Evolutionary conservation across 257 asterid species (phyloP).

Genomic region (Echites panduratus): DNA sequence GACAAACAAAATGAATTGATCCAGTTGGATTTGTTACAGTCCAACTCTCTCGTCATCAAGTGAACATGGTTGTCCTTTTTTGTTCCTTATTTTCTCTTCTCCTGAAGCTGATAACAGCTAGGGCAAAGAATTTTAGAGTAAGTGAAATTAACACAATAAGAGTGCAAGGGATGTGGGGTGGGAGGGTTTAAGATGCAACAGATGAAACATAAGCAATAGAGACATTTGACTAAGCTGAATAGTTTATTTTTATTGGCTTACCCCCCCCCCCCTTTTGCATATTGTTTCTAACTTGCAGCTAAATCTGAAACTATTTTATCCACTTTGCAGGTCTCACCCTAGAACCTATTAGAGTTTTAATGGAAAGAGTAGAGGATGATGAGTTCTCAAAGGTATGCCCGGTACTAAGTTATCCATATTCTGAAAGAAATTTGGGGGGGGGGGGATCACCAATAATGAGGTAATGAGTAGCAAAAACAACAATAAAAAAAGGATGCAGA

Average conservation of each 20-base stretch:
- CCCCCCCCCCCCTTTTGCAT: not conserved
- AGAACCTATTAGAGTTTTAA: conserved; percentile 73
- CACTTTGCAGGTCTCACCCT: conserved; percentile 61
- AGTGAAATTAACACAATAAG: not conserved
- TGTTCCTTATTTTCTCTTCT: not conserved
- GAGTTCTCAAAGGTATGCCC: conserved; percentile 62
- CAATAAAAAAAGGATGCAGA: not conserved
- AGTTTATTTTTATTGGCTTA: not conserved
- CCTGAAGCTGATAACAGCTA: not conserved
- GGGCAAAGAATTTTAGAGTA: not conserved
- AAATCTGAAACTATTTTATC: not conserved
- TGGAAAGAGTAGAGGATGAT: conserved; percentile 70
- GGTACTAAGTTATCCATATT: conserved; percentile 15
- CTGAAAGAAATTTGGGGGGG: not conserved
- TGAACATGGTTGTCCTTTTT: not conserved
- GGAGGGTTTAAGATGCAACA: not conserved
- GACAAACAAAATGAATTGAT: not conserved
- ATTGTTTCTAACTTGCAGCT: not conserved
- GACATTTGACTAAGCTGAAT: not conserved
- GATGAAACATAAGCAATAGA: not conserved
- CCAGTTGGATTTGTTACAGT: not conserved
- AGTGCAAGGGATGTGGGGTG: not conserved
- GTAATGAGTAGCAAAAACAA: not conserved
- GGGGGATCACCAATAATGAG: not conserved
- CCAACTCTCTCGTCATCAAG: not conserved